Conservation (phyloP, 331 rosid species). For the Acacia concinna region DNA sequence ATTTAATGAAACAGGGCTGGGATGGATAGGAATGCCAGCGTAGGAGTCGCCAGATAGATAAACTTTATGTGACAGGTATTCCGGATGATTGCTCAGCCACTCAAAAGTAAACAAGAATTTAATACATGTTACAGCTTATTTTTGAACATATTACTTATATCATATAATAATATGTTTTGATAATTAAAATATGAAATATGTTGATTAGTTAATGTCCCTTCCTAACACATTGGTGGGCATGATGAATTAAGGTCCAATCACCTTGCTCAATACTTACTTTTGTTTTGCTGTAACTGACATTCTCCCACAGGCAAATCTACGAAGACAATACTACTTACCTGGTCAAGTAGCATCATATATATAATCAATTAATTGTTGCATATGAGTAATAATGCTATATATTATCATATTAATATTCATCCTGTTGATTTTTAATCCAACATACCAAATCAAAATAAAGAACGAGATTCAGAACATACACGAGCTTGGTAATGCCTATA, state of each 20-base stretch:
- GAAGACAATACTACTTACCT: slow-evolving; percentile 43
- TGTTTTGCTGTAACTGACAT: slow-evolving; percentile 47
- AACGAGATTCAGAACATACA: no score
- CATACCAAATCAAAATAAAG: no score
- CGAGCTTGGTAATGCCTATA: no score
- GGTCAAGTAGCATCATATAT: background rate
- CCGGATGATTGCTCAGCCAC: background rate
- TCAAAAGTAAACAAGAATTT: background rate
- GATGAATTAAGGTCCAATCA: slow-evolving; percentile 19
- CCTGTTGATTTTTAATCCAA: background rate
- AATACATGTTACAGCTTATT: background rate
- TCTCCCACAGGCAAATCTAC: slow-evolving; percentile 50
- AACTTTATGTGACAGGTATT: slow-evolving; percentile 41
- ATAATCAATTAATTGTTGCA: background rate
- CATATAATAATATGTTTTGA: no score
- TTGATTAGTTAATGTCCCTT: slow-evolving; percentile 18
- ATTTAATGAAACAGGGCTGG: slow-evolving; percentile 36
- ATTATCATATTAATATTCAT: no score
- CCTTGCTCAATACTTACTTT: slow-evolving; percentile 13
- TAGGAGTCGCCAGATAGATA: slow-evolving; percentile 52
- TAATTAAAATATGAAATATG: background rate
- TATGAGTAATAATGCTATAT: background rate
- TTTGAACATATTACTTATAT: background rate
- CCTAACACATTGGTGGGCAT: slow-evolving; percentile 38
- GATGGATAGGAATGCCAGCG: slow-evolving; percentile 40